Evolutionary conservation across 768 basidiomycete species (phyloP), one percentile per base, ranked within the genome.

Genomic region (Hypholoma sublateritium): DNA sequence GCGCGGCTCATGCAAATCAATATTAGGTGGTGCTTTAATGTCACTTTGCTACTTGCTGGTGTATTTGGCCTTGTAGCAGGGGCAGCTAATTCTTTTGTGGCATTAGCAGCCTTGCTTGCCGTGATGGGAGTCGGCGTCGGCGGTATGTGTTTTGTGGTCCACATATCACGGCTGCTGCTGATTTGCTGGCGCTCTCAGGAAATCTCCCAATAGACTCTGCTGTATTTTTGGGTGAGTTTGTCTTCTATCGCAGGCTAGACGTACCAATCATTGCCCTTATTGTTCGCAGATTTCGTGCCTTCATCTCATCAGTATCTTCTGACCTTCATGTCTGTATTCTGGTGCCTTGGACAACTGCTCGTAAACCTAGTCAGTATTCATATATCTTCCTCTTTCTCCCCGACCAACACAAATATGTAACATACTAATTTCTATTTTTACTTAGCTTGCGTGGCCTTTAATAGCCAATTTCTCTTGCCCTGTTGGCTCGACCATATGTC

Each of bases 161-260:
- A 19, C 41, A 4, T 36, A 24, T 21, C 35, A 34, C 5, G 16
- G 48, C 45, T 56, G 21, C 54, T 25, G 32, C 48, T 59, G 35
- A 51, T 28, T 56, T 32, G 43, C 48, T 9, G 43, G 48, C 32
- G 19, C 17, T 44, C 14, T 1, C 21, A 70, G 70, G 71, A n/a
- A 87, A 88, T 61, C 69, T 89, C n/a, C 87, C 88, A 0, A 88
- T 89, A 0, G 88, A 89, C 61, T 85, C 83, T 37, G 85, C 89
- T 0, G 79, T 89, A 11, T 90, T 90, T 70, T 77, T 90, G 6
- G 88, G 85, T 84, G 41, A 41, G 77, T 68, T 44, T 25, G 11
- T 14, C 8, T 25, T 17, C 9, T 3, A 25, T 50, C 47, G 13
- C 7, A 22, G 19, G 44, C 9, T 6, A 43, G 32, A 21, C 36